Evolutionary conservation across 78 protist species (phyloP).

Genomic region (Dictyostelium brefeldianum): DNA sequence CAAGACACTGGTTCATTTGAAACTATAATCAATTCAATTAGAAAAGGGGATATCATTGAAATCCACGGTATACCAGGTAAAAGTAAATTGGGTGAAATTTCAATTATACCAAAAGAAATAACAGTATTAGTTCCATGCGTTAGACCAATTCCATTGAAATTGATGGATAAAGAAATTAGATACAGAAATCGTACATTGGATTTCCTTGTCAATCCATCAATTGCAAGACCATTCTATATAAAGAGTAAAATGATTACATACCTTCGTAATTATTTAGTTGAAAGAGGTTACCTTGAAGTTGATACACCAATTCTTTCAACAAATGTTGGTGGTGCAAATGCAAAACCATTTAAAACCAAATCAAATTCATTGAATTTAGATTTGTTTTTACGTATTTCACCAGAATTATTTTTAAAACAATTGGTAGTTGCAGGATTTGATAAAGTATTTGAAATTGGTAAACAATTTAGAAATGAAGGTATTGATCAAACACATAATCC

Average conservation of each 20-base stretch:
- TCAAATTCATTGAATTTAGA: slow-evolving; percentile 97
- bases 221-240: slow-evolving; percentile 77
- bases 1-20: not conserved
- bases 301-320: slow-evolving; percentile 98
- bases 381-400: slow-evolving; percentile 99
- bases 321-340: slow-evolving; percentile 99
- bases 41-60: slow-evolving; percentile 99
- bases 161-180: slow-evolving; percentile 38
- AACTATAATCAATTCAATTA: slow-evolving; percentile 50
- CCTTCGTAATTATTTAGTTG: slow-evolving; percentile 86
- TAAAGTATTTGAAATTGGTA: slow-evolving; percentile 99
- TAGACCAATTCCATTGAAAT: slow-evolving; percentile 92
- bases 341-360: slow-evolving; percentile 98
- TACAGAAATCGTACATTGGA: slow-evolving; percentile 98
- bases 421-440: slow-evolving; percentile 99
- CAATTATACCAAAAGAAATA: slow-evolving; percentile 90
- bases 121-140: slow-evolving; percentile 97
- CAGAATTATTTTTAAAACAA: slow-evolving; percentile 99
- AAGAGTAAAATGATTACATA: slow-evolving; percentile 87
- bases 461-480: slow-evolving; percentile 99
- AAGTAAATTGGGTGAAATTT: slow-evolving; percentile 97
- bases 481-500: slow-evolving; percentile 99
- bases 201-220: slow-evolving; percentile 92
- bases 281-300: slow-evolving; percentile 79
- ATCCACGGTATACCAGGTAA: slow-evolving; percentile 77